These are phyloP conservation scores for Macrocybe sp. DNA, from an alignment of 1,284 basidiomycete genomes.

Conservation along the genomic window DNA sequence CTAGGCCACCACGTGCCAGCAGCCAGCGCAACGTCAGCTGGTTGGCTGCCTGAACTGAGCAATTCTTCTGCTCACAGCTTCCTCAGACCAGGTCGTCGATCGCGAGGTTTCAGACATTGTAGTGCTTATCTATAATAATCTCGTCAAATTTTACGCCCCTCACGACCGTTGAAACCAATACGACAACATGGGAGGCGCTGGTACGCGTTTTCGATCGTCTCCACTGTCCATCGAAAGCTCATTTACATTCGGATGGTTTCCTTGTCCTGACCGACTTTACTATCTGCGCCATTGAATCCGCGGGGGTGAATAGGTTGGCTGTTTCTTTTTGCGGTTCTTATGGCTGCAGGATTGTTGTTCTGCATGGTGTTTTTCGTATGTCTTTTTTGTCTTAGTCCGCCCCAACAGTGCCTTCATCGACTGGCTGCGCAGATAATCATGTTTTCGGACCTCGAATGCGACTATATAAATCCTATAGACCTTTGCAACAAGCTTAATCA, in stretches of 20 bases:
- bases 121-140: not conserved
- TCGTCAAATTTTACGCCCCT: slow-evolving; percentile 5
- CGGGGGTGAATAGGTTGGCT: slow-evolving; percentile 68
- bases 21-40: slow-evolving; percentile 9
- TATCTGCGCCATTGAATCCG: not conserved
- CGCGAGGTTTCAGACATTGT: not conserved
- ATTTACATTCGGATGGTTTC: slow-evolving; percentile 9
- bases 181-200: slow-evolving; percentile 20
- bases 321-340: slow-evolving; percentile 90
- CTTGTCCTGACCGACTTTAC: slow-evolving; percentile 23
- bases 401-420: not conserved
- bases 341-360: slow-evolving; percentile 90
- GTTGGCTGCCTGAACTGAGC: not conserved
- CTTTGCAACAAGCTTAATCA: slow-evolving; percentile 99
- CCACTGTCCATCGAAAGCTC: slow-evolving; percentile 1
- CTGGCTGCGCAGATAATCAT: slow-evolving; percentile 83
- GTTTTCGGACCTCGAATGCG: slow-evolving; percentile 97
- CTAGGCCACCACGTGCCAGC: slow-evolving; percentile 8
- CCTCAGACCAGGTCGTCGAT: not conserved
- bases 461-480: slow-evolving; percentile 99
- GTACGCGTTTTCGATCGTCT: slow-evolving; percentile 13
- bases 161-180: slow-evolving; percentile 7
- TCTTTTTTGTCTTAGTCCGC: slow-evolving; percentile 18
- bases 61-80: not conserved
- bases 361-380: slow-evolving; percentile 98